A percentile compares a stretch with the other conserved stretches of the same genome.
phyloP scores from a whole-genome alignment of 352 stramenopile genomes.

The Globisporangium abappressorium region DNA sequence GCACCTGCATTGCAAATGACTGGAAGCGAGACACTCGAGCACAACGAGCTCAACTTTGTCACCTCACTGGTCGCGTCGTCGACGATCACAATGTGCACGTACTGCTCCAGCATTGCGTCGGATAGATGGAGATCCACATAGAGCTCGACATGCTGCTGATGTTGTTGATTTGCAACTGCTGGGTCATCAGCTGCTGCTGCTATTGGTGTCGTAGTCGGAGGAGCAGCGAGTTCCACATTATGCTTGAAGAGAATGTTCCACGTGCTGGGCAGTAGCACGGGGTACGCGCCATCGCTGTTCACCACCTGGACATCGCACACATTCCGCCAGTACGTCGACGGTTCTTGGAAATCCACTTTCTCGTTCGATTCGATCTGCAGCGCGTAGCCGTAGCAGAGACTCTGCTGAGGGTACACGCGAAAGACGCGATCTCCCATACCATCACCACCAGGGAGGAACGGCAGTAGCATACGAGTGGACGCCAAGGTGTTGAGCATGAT shows the following conservation, averaged over 20 bases:
- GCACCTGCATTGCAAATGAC: too few relatives aligned
- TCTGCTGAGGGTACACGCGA: conserved; percentile 42
- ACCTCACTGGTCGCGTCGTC: conserved; percentile 39
- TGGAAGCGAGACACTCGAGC: conserved; percentile 24
- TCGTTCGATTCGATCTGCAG: conserved; percentile 49
- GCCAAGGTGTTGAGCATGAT: conserved; percentile 38
- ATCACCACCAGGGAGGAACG: conserved; percentile 12
- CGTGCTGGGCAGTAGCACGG: conserved; percentile 34
- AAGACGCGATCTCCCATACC: conserved; percentile 30
- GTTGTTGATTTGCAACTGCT: not conserved
- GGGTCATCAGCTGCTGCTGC: not conserved
- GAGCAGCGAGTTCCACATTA: conserved; percentile 34
- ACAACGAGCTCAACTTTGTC: conserved; percentile 32
- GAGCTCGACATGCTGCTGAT: conserved; percentile 27
- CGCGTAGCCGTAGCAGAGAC: conserved; percentile 51
- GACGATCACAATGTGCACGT: conserved; percentile 48
- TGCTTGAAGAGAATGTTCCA: conserved; percentile 73
- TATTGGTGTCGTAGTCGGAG: not conserved
- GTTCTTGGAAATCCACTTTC: conserved; percentile 37
- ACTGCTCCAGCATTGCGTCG: conserved; percentile 40
- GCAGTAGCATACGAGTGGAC: conserved; percentile 32
- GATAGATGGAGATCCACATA: conserved; percentile 59
- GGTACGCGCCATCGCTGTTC: conserved; percentile 43
- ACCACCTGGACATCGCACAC: conserved; percentile 40
- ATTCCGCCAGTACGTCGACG: conserved; percentile 47